Evolutionary conservation across 2,329 filamentous ascomycete species (phyloP).

Genomic region (Diaporthe sp.): DNA sequence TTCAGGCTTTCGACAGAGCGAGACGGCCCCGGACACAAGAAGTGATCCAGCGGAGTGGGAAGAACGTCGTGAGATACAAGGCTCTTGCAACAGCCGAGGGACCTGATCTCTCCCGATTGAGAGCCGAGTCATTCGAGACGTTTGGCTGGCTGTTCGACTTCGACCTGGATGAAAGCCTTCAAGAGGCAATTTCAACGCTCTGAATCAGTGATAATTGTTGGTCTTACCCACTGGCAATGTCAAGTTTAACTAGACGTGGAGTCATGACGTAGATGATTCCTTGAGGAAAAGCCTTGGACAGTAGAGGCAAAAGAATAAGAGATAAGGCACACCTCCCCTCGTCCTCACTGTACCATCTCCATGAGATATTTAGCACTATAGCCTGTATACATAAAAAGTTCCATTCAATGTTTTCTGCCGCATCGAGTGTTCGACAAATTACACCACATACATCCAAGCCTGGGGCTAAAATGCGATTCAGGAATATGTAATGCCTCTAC

Average conservation of each 20-base stretch:
- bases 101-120: background rate
- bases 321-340: background rate
- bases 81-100: slow-evolving; percentile 3
- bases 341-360: background rate
- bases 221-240: background rate
- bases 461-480: background rate
- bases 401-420: background rate
- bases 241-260: background rate
- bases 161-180: slow-evolving; percentile 30
- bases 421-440: background rate
- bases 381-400: too few relatives aligned
- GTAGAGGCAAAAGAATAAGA: background rate
- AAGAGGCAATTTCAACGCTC: background rate
- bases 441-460: too few relatives aligned
- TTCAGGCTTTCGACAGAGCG: slow-evolving; percentile 38
- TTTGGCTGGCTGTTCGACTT: slow-evolving; percentile 24
- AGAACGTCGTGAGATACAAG: slow-evolving; percentile 15
- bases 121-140: background rate
- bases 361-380: background rate
- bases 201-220: background rate
- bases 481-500: background rate
- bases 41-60: slow-evolving; percentile 36
- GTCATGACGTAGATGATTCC: background rate
- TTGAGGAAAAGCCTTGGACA: background rate
- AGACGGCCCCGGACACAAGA: slow-evolving; percentile 41